Evolutionary conservation across 2,329 filamentous ascomycete genomes (phyloP).

Genomic region (Fusarium coicis): DNA sequence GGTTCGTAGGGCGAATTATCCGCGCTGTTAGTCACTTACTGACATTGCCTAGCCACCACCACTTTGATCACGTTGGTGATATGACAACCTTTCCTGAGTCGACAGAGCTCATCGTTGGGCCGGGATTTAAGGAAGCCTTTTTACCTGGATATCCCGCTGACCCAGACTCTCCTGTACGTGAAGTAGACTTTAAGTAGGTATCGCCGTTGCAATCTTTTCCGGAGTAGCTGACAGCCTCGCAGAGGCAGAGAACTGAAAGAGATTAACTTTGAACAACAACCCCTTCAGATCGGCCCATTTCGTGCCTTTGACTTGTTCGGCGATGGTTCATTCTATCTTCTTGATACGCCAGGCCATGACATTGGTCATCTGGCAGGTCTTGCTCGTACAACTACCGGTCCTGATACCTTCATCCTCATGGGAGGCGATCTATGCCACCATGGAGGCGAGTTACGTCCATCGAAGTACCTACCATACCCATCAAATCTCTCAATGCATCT

Average conservation of each 20-base stretch:
- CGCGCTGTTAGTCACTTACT: accelerated
- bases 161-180: not conserved
- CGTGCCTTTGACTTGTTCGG: constrained; percentile 23
- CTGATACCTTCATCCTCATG: constrained; percentile 14
- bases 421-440: constrained; percentile 19
- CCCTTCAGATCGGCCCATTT: constrained; percentile 9
- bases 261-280: constrained; percentile 5
- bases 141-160: constrained; percentile 23
- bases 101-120: constrained; percentile 24
- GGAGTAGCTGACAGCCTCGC: accelerated
- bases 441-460: constrained; percentile 11
- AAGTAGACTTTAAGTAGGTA: constrained; percentile 19
- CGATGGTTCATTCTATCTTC: constrained; percentile 28
- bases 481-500: not conserved
- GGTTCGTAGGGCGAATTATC: not conserved
- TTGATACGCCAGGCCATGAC: constrained; percentile 22
- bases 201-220: accelerated
- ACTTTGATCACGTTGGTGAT: constrained; percentile 31
- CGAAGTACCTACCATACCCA: not conserved
- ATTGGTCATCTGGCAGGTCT: constrained; percentile 22
- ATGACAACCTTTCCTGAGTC: constrained; percentile 20
- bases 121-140: constrained; percentile 23
- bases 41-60: constrained; percentile 3
- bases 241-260: constrained; percentile 18
- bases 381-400: constrained; percentile 6